Evolutionary conservation across 768 basidiomycete species (phyloP), one percentile per base, ranked within the genome.

Genomic region (Postia placenta): DNA sequence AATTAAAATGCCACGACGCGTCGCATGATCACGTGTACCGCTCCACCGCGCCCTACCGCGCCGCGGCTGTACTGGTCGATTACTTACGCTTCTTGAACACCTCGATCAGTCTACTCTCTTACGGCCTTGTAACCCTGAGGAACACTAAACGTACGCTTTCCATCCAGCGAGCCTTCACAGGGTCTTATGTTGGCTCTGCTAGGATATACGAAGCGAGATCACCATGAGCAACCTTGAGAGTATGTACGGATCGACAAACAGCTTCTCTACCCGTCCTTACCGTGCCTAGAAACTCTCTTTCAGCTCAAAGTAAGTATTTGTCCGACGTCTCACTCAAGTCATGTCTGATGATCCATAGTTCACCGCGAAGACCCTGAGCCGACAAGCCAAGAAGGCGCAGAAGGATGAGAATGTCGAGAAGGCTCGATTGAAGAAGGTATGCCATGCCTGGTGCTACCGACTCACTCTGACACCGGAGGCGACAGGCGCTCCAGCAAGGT

Each of bases 381-480:
- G 89, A 44, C 96, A 99, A 69, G 92, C 96, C 3, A 94, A 92
- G 76, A 98, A 98, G 69, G 94, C 96, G 0, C 82, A 92, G 68
- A 98, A 95, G 63, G 95, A 98, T 64, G 96, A 99, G 72, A 78
- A 75, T 30, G 57, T 78, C 0, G 96, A 99, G 74, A 96, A 92
- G 69, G 56, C 82, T 44, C 85, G 87, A 53, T 69, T 99, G 41
- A 99, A 99, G 78, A 96, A 94, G 86, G 94, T 89, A 43, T 25
- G 22, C 39, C 12, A 33, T 7, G 11, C 11, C 9, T 5, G 4
- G 12, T 23, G 4, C 24, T 7, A 15, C 22, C 17, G 6, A 42
- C 6, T 51, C 45, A 17, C 40, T 24, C 17, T 36, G 30, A 26
- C 41, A 15, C 28, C 28, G 11, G 19, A n/a, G 6, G 1, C 26